Conservation (phyloP, 2,329 filamentous ascomycete genomes). For the Whalleya microplaca region DNA sequence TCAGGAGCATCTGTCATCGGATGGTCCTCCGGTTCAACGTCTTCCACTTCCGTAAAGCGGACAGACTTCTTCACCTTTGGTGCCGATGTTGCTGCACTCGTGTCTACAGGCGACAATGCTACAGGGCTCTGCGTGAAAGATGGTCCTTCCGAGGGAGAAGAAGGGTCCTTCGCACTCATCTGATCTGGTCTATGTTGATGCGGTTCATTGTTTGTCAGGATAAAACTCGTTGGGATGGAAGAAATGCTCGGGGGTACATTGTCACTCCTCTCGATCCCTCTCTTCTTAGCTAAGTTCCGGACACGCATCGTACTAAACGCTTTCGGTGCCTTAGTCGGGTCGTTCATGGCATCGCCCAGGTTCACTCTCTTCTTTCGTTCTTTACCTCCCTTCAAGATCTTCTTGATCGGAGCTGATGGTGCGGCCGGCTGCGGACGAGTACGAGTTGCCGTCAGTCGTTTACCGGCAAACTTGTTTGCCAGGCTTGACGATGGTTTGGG, state of each 20-base stretch:
- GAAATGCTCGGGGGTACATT: conserved; percentile 42
- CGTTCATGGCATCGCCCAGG: conserved; percentile 44
- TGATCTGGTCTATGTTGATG: conserved; percentile 7
- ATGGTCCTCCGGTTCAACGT: conserved; percentile 8
- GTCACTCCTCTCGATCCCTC: conserved; percentile 49
- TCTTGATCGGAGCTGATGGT: conserved; percentile 30
- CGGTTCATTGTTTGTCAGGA: conserved; percentile 29
- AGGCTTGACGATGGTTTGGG: conserved; percentile 22
- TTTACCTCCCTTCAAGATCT: conserved; percentile 52
- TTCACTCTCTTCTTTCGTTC: conserved; percentile 40
- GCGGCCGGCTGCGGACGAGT: conserved; percentile 21
- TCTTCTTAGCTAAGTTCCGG: conserved; percentile 46
- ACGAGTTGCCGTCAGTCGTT: conserved; percentile 33
- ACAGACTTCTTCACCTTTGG: conserved; percentile 44
- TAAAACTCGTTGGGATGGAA: conserved; percentile 35
- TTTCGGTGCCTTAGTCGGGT: conserved; percentile 46
- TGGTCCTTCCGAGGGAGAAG: neutral
- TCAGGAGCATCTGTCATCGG: conserved; percentile 12
- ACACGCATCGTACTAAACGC: conserved; percentile 44
- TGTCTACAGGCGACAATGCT: conserved; percentile 10
- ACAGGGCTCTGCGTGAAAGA: conserved; percentile 15
- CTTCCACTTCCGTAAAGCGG: conserved; percentile 38
- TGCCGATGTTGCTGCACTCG: neutral
- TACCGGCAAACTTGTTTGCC: conserved; percentile 28
- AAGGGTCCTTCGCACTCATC: conserved; percentile 2